Conservation (phyloP, 805 yeast genomes). For the Yarrowia divulgata region DNA sequence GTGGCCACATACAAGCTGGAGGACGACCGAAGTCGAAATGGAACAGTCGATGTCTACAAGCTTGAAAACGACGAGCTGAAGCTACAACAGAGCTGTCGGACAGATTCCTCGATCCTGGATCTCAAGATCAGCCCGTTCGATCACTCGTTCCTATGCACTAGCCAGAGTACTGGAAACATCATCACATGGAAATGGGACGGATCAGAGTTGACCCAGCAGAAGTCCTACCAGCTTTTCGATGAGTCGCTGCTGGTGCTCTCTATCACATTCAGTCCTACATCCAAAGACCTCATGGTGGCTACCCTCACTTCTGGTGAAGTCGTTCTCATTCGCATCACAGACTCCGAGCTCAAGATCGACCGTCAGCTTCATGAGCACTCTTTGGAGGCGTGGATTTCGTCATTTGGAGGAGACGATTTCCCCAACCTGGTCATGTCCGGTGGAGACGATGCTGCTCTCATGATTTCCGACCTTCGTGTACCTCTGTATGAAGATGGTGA, state of each 20-base stretch:
- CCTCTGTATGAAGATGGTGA: slow-evolving; percentile 39
- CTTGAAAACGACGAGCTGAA: slow-evolving; percentile 51
- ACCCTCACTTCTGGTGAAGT: slow-evolving; percentile 76
- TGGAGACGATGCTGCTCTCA: slow-evolving; percentile 83
- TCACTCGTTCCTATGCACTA: slow-evolving; percentile 59
- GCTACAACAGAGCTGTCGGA: slow-evolving; percentile 42
- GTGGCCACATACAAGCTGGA: slow-evolving; percentile 85
- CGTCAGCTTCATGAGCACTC: slow-evolving; percentile 58
- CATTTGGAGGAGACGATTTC: slow-evolving; percentile 58
- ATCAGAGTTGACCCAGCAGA: slow-evolving; percentile 43
- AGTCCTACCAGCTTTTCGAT: slow-evolving; percentile 58
- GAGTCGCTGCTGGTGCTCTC: slow-evolving; percentile 66
- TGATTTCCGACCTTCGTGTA: slow-evolving; percentile 71
- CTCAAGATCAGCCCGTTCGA: slow-evolving; percentile 70
- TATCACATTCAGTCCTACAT: slow-evolving; percentile 60
- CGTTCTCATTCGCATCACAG: slow-evolving; percentile 53
- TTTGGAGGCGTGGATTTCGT: slow-evolving; percentile 89
- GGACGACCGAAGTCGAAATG: slow-evolving; percentile 66
- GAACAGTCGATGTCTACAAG: slow-evolving; percentile 61
- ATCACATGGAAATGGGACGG: slow-evolving; percentile 60
- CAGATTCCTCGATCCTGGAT: slow-evolving; percentile 69
- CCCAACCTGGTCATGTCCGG: slow-evolving; percentile 71
- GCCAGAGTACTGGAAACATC: slow-evolving; percentile 83
- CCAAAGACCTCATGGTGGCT: slow-evolving; percentile 54
- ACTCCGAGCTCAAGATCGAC: slow-evolving; percentile 41